Evolutionary conservation across 805 yeast species (phyloP).

Genomic region (Wickerhamomyces xylosicus): DNA sequence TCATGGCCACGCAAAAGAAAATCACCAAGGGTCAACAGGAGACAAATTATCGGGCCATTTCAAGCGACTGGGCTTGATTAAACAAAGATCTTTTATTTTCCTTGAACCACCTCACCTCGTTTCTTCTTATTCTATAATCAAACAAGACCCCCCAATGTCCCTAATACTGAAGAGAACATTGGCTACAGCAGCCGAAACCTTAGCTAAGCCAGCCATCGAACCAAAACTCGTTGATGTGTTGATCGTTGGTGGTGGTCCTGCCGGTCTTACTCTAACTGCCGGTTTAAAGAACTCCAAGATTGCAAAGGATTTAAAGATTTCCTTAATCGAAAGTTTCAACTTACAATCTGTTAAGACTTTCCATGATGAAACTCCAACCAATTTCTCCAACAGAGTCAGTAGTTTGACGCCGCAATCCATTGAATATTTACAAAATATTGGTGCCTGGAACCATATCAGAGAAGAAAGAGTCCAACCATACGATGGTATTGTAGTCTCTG

Average conservation of each 20-base stretch:
- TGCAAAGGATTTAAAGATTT: constrained; percentile 49
- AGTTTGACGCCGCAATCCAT: constrained; percentile 79
- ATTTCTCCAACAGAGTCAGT: constrained; percentile 70
- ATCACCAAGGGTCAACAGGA: too few relatives aligned
- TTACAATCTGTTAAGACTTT: constrained; percentile 39
- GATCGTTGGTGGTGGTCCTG: constrained; percentile 96
- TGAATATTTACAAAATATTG: constrained; percentile 53
- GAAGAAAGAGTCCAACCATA: constrained; percentile 69
- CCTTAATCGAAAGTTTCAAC: constrained; percentile 65
- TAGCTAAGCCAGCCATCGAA: background rate
- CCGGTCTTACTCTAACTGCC: constrained; percentile 80
- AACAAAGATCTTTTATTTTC: too few relatives aligned
- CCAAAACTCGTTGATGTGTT: constrained; percentile 50
- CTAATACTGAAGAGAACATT: constrained; percentile 15
- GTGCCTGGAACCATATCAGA: constrained; percentile 65
- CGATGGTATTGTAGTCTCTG: constrained; percentile 78
- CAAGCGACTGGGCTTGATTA: too few relatives aligned
- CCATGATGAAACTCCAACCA: constrained; percentile 26
- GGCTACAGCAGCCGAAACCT: constrained; percentile 9
- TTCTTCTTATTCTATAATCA: too few relatives aligned
- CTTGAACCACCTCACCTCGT: too few relatives aligned
- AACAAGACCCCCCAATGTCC: constrained; percentile 7
- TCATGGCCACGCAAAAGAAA: too few relatives aligned
- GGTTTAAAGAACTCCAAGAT: constrained; percentile 63
- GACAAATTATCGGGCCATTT: too few relatives aligned